Evolutionary conservation across 2,329 filamentous ascomycete species (phyloP), one percentile per base, ranked within the genome.

Genomic region (Gremmenia infestans): DNA sequence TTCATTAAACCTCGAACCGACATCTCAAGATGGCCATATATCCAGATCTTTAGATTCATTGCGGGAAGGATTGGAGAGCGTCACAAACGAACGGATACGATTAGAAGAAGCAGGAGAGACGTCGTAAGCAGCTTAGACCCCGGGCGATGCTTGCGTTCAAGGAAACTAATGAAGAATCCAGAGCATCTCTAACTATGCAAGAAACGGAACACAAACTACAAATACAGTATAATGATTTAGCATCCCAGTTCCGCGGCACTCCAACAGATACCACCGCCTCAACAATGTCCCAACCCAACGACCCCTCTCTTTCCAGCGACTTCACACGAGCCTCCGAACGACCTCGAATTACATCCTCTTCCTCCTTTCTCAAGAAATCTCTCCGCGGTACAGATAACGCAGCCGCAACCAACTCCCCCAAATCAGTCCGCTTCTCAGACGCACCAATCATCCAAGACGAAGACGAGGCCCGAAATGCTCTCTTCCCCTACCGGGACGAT

Each of bases 401-500:
- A 57, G 60, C 65, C 22, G 22, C 22, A 66, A 67, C 66, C 7
- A 52, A 58, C 59, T 72, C 72, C 47, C 69, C 83, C 52, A 93
- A 94, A 72, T 87, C 86, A n/a, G 91, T 96, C 47, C 88, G 91
- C 57, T 96, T 96, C 80, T 86, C 83, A 69, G 88, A 95, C 72
- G 79, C 81, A 14, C 78, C 80, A 48, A 52, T 64, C 45, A 67
- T 71, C 40, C 65, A 72, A 62, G 65, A 64, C 35, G 65, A 50
- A 7, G 78, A 85, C 61, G 76, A 81, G 32, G 71, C 76, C 50
- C 79, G 85, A 62, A 76, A 78, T 14, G 76, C 80, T 14, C 77
- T 89, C 51, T 86, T 88, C 68, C 83, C 71, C 35, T 93, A 93
- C 73, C 81, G 83, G 58, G 89, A 93, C 69, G 82, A 91, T 63